These are phyloP conservation scores for Debaryomyces udenii DNA, from an alignment of 1,139 yeast genomes.

Conservation along the genomic window DNA sequence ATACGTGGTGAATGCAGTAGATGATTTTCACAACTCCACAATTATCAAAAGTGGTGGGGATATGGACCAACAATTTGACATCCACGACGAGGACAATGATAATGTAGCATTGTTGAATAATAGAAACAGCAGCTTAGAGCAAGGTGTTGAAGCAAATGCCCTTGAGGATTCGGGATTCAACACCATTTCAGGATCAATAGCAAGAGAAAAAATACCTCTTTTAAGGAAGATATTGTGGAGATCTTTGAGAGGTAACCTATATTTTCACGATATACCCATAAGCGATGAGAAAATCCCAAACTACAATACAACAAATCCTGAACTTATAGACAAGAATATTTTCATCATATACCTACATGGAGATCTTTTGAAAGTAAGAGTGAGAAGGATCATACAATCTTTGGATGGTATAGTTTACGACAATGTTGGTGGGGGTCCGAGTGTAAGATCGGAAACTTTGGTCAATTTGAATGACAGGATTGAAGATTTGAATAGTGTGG, in stretches of 20 bases:
- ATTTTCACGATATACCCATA: slow-evolving; percentile 52
- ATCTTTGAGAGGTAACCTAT: slow-evolving; percentile 56
- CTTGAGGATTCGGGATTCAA: slow-evolving; percentile 53
- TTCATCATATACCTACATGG: slow-evolving; percentile 92
- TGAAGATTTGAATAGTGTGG: slow-evolving; percentile 54
- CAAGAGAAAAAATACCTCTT: slow-evolving; percentile 45
- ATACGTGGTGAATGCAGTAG: slow-evolving; percentile 34
- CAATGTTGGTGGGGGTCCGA: slow-evolving; percentile 59
- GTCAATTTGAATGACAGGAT: slow-evolving; percentile 60
- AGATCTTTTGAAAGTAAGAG: slow-evolving; percentile 63
- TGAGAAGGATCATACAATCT: slow-evolving; percentile 77
- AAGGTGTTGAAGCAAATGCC: slow-evolving; percentile 28
- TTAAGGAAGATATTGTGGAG: slow-evolving; percentile 59
- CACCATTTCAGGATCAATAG: slow-evolving; percentile 55
- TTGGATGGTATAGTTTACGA: slow-evolving; percentile 76
- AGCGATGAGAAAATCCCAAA: slow-evolving; percentile 36
- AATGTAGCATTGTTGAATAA: slow-evolving; percentile 37
- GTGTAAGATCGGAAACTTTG: slow-evolving; percentile 56
- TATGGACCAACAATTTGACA: slow-evolving; percentile 14
- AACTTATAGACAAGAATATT: slow-evolving; percentile 63
- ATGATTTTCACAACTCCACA: slow-evolving; percentile 30
- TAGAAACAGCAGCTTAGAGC: slow-evolving; percentile 30
- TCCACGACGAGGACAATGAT: slow-evolving; percentile 30
- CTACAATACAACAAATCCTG: slow-evolving; percentile 45
- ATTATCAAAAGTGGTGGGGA: slow-evolving; percentile 16